Conservation (phyloP, 1,284 basidiomycete species). For the Leucocoprinus gongylophorus region DNA sequence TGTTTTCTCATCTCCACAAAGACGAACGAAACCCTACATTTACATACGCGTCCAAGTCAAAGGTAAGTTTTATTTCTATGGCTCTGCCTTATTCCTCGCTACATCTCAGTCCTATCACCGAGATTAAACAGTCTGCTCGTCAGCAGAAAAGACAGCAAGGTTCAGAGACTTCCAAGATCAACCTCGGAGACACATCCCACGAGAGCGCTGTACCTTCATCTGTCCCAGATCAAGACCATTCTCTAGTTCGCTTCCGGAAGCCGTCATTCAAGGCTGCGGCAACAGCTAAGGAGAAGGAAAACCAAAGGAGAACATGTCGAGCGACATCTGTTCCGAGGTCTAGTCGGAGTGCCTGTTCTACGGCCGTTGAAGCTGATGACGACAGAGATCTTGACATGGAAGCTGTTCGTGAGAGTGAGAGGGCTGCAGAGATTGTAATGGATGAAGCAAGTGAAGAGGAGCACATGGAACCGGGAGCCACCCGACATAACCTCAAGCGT, state of each 20-base stretch:
- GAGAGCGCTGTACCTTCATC: slow-evolving; percentile 11
- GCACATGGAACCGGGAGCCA: slow-evolving; percentile 20
- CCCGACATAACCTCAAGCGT: slow-evolving; percentile 48
- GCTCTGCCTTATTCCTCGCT: background rate
- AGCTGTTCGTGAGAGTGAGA: slow-evolving; percentile 29
- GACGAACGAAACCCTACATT: slow-evolving; percentile 14
- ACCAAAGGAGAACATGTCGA: slow-evolving; percentile 9
- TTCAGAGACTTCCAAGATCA: background rate
- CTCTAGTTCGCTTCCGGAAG: slow-evolving; percentile 8
- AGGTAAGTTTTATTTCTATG: background rate
- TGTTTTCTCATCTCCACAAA: slow-evolving; percentile 24
- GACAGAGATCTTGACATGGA: slow-evolving; percentile 21
- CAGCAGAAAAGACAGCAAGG: background rate
- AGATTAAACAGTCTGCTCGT: background rate
- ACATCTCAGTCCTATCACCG: background rate
- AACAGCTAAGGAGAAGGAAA: slow-evolving; percentile 5
- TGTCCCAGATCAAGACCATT: slow-evolving; percentile 9
- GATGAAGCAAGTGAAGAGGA: slow-evolving; percentile 29
- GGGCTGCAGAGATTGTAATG: slow-evolving; percentile 41
- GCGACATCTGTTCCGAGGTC: slow-evolving; percentile 2
- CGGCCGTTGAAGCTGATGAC: slow-evolving; percentile 16
- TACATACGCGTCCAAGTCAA: slow-evolving; percentile 4
- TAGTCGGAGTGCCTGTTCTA: background rate
- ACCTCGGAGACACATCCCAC: background rate
- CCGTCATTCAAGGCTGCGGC: slow-evolving; percentile 5